These are phyloP conservation scores for Fraxinus baroniana DNA, from an alignment of 305 asterid species.

Conservation along the genomic window DNA sequence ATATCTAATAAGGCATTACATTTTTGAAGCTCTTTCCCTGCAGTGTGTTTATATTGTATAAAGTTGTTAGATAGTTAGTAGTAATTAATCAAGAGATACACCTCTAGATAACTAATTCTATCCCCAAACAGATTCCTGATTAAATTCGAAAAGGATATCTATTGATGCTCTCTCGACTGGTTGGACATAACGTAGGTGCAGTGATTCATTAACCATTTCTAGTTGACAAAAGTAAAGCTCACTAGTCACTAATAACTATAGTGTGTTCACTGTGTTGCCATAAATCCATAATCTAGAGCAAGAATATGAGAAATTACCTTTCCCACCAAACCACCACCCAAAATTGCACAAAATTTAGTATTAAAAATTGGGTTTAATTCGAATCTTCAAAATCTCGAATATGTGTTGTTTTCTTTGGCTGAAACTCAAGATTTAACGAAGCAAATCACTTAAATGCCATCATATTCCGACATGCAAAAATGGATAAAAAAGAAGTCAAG, in stretches of 20 bases:
- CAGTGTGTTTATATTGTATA: background rate
- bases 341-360: background rate
- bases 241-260: too few species aligned
- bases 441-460: background rate
- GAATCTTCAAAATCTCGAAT: slow-evolving; percentile 3
- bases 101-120: background rate
- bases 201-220: background rate
- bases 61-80: background rate
- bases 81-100: background rate
- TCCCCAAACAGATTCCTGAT: background rate
- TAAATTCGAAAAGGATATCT: background rate
- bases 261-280: too few species aligned
- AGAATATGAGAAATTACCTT: too few species aligned
- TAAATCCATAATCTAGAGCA: too few species aligned
- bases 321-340: too few species aligned
- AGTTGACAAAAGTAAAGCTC: too few species aligned
- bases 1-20: background rate
- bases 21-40: background rate
- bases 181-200: background rate
- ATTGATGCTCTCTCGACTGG: background rate
- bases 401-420: background rate
- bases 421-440: background rate
- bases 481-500: background rate
- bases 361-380: background rate
- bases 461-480: slow-evolving; percentile 37